These are phyloP conservation scores for Beauveria caledonica DNA, from an alignment of 2,329 filamentous ascomycete genomes.

Conservation along the genomic window DNA sequence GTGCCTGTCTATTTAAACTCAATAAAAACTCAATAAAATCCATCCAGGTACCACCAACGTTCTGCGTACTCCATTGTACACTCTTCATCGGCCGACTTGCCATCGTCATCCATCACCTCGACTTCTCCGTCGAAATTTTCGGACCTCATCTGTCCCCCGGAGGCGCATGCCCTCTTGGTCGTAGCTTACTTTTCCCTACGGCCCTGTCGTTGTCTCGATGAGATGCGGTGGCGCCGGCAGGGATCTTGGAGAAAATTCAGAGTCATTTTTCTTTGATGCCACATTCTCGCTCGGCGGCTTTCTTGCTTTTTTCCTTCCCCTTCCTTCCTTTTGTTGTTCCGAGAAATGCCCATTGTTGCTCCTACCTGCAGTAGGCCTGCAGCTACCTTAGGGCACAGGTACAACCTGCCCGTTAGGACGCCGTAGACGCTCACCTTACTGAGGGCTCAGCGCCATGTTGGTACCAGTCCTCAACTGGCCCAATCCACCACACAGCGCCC, in stretches of 20 bases:
- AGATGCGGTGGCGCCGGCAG: constrained; percentile 4
- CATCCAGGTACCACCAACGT: too few relatives aligned
- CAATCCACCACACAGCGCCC: neutral
- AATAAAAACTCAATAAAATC: too few relatives aligned
- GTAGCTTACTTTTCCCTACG: constrained; percentile 1
- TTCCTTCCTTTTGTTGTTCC: too few relatives aligned
- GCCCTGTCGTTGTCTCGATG: neutral
- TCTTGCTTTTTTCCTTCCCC: too few relatives aligned
- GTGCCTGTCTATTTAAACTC: too few relatives aligned
- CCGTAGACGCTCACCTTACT: neutral
- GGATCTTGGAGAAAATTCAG: neutral
- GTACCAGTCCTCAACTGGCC: too few relatives aligned
- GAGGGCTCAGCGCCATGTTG: neutral
- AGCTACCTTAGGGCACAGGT: neutral
- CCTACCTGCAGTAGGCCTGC: neutral
- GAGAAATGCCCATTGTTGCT: neutral
- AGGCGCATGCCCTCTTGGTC: neutral
- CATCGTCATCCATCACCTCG: too few relatives aligned
- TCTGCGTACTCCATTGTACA: too few relatives aligned
- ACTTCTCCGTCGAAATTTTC: too few relatives aligned
- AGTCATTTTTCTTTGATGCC: too few relatives aligned
- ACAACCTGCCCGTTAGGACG: neutral
- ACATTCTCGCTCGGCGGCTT: too few relatives aligned
- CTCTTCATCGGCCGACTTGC: too few relatives aligned
- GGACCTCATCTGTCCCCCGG: neutral